Percentiles rank a stretch among this genome's conserved stretches.
Conservation (phyloP, 2,329 filamentous ascomycete genomes). For the Huntiella savannae region DNA sequence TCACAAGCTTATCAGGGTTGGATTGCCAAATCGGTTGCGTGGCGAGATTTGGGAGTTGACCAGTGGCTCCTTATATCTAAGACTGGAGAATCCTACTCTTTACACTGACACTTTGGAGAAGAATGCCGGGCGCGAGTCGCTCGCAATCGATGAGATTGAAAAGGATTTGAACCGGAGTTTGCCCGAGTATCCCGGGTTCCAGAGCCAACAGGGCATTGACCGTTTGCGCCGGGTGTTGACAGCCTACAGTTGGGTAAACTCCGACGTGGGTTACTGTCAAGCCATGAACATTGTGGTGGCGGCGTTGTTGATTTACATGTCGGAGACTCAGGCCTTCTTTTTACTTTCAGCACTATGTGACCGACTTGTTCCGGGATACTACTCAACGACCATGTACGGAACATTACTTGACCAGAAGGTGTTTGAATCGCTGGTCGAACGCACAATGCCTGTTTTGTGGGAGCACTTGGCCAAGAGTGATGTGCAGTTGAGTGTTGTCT, state of each 20-base stretch:
- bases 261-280: conserved; percentile 93
- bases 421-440: conserved; percentile 94
- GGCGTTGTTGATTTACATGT: conserved; percentile 96
- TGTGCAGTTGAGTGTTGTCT: conserved; percentile 92
- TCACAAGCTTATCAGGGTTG: conserved; percentile 90
- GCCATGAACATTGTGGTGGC: conserved; percentile 99
- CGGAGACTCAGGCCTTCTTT: conserved; percentile 88
- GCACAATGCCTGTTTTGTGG: conserved; percentile 96
- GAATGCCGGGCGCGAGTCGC: conserved; percentile 66
- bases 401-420: conserved; percentile 92
- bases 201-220: conserved; percentile 86
- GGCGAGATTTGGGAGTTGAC: conserved; percentile 94
- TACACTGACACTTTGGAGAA: conserved; percentile 73
- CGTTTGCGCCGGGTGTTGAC: conserved; percentile 78
- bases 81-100: conserved; percentile 66
- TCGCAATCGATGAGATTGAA: conserved; percentile 97
- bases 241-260: conserved; percentile 92
- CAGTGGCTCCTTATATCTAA: conserved; percentile 75
- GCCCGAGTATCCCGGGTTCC: conserved; percentile 92
- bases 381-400: conserved; percentile 98
- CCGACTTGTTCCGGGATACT: conserved; percentile 83
- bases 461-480: conserved; percentile 94
- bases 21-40: conserved; percentile 75
- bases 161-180: conserved; percentile 94
- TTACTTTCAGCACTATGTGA: conserved; percentile 82